Percentiles rank a stretch among this genome's conserved stretches.
These are phyloP conservation scores for Epichloe aotearoae DNA, from an alignment of 2,329 filamentous ascomycete species.

Conservation along the genomic window DNA sequence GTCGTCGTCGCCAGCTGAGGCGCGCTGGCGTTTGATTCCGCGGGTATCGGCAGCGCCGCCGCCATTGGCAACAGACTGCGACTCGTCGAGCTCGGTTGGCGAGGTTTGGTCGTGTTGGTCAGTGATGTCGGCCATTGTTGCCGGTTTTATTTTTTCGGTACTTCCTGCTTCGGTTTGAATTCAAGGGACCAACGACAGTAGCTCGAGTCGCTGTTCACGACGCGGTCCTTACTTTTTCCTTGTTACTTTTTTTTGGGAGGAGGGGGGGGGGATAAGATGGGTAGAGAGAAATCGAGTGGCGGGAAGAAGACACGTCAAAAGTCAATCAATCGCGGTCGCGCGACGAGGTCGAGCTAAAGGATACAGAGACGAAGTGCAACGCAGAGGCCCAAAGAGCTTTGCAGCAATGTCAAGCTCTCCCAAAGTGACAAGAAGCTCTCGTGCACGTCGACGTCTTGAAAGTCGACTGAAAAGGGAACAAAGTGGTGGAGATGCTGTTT, in stretches of 20 bases:
- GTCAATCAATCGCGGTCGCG: conserved; percentile 1
- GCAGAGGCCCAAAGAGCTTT: neutral
- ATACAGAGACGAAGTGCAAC: neutral
- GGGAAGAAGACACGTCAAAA: conserved; percentile 2
- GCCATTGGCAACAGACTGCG: conserved; percentile 61
- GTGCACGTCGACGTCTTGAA: conserved; percentile 7
- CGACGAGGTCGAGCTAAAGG: neutral
- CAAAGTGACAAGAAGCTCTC: conserved; percentile 19
- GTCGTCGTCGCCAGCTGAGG: conserved; percentile 77
- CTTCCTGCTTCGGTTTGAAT: neutral
- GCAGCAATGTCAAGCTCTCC: conserved; percentile 4
- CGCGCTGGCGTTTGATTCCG: conserved; percentile 80
- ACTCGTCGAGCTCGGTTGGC: conserved; percentile 60
- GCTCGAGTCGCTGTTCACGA: conserved; percentile 3
- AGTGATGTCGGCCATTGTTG: conserved; percentile 62
- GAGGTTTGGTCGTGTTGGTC: conserved; percentile 67
- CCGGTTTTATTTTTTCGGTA: conserved; percentile 1
- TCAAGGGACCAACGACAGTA: conserved; percentile 1
- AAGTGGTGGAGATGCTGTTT: conserved; percentile 49
- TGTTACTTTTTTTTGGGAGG: neutral
- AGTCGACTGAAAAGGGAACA: conserved; percentile 34
- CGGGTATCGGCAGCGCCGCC: conserved; percentile 56
- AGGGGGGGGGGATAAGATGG: neutral
- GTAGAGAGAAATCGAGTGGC: neutral
- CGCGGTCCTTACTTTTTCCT: neutral